A percentile compares a stretch with the other conserved stretches of the same genome.
Conservation (phyloP, 2,329 filamentous ascomycete species). For the Fusarium sulawesiense region DNA sequence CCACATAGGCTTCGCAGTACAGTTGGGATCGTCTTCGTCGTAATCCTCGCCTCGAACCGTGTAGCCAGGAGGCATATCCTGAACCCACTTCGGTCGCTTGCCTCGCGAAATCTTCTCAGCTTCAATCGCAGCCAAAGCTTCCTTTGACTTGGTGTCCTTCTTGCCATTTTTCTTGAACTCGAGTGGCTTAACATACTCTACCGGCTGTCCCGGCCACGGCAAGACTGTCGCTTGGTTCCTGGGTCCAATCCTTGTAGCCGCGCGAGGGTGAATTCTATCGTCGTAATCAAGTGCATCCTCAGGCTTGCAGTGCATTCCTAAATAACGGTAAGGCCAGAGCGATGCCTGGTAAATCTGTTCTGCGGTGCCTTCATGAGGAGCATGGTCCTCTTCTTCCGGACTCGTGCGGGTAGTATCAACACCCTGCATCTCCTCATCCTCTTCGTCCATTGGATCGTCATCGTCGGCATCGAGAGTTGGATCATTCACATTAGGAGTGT, state of each 20-base stretch:
- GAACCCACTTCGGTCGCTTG: slow-evolving; percentile 89
- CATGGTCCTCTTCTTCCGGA: slow-evolving; percentile 67
- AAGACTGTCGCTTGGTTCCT: slow-evolving; percentile 89
- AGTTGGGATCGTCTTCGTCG: slow-evolving; percentile 75
- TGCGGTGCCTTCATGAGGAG: slow-evolving; percentile 72
- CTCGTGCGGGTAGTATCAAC: slow-evolving; percentile 71
- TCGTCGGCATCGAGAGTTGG: slow-evolving; percentile 74
- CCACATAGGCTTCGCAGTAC: slow-evolving; percentile 82
- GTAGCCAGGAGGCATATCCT: slow-evolving; percentile 91
- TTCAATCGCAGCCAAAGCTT: slow-evolving; percentile 81
- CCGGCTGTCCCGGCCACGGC: slow-evolving; percentile 85
- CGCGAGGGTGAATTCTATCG: slow-evolving; percentile 95
- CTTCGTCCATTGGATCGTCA: slow-evolving; percentile 72
- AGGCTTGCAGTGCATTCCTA: slow-evolving; percentile 94
- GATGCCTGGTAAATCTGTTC: slow-evolving; percentile 94
- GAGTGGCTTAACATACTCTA: slow-evolving; percentile 89
- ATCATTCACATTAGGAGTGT: slow-evolving; percentile 81
- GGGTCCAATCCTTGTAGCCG: slow-evolving; percentile 90
- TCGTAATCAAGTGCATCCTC: slow-evolving; percentile 97
- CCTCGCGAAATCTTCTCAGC: slow-evolving; percentile 83
- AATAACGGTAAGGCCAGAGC: slow-evolving; percentile 95
- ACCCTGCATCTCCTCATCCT: slow-evolving; percentile 74
- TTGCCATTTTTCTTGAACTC: slow-evolving; percentile 87
- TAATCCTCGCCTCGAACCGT: slow-evolving; percentile 84
- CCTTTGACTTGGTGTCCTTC: slow-evolving; percentile 84